Base-by-base conservation (phyloP, 768 basidiomycete species). In the Hypholoma fasciculare region DNA sequence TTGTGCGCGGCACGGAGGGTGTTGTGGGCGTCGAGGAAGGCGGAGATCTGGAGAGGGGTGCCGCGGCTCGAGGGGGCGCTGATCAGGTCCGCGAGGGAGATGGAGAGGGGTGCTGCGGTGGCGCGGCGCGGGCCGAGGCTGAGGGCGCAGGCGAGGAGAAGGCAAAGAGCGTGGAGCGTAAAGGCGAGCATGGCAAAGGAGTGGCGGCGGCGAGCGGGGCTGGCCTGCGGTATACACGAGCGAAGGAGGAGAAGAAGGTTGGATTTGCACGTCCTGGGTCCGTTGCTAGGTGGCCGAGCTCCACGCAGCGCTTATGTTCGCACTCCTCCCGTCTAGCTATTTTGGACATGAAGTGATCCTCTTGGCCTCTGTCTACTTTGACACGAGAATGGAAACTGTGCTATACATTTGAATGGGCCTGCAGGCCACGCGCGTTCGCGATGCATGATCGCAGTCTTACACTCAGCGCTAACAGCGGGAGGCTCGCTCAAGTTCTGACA, bases 21-120 rank as follows among this genome's bases (percentile, higher is more conserved):
- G 65, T 88, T 87, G 66, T 87, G 85, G 0, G 72, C 71, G 26
- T 50, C 39, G 16, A 88, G 72, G 61, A 81, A 82, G 23, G 68
- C 65, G 14, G 49, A 49, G 19, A 73, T 71, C 63, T 65, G 67
- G 30, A 40, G 61, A 39, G 57, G 40, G 44, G 69, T 66, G 39
- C 62, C 65, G 26, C 71, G 70, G 46, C 62, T 67, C 20, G 63
- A 52, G 36, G 61, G 58, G 48, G 63, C 60, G 59, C 63, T 49
- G 53, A 58, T 11, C 53, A 43, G 48, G 27, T 59, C 50, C 50
- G 56, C 47, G 52, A 50, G 16, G 44, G 13, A 14, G 38, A 49
- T 23, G 9, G 52, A 37, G 39, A 30, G 61, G 4, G 69, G 61
- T 39, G 61, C 59, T 52, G 64, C 62, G 48, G 61, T 64, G 30